Base-by-base conservation (phyloP, 495 filamentous ascomycete species). In the Xeromyces bisporus region DNA sequence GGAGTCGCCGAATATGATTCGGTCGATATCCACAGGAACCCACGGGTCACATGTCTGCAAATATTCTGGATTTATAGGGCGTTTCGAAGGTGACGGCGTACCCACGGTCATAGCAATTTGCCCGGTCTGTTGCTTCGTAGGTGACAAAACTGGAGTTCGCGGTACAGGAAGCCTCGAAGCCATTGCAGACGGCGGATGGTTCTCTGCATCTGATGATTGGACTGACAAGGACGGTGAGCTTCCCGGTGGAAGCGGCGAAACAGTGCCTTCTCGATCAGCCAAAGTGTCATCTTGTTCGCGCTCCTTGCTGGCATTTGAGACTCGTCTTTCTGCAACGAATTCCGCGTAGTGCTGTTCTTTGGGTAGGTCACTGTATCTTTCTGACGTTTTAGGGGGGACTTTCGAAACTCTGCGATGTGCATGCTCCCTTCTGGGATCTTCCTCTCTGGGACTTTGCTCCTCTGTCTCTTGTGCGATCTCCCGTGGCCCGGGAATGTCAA, bases 161-260 rank as follows among this genome's bases (percentile, higher is more conserved):
- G 46, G 53, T 46, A 39, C 43, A 28, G 64, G 58, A 2, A 62
- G 64, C 32, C 64, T 69, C 3, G 73, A 58, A 2, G 62, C 64
- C 32, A 64, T 69, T 3, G 71, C 69, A 1, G 74, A 75, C 2
- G 78, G 80, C 1, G 77, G 78, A 11, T 66, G 71, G 39, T 85
- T 85, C 44, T 85, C 80, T 1, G 75, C 78, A 52, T 85, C 74
- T n/a, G 80, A 84, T 3, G 78, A 73, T 36, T 82, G 77, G 0
- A 75, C 73, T 7, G 80, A 79, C 28, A 64, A 62, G 1, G 73
- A 74, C 3, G 71, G 71, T 5, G 20, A 21, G 6, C 42, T 47
- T 23, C 39, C 16, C 31, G 44, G 29, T 5, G 50, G 53, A 7
- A 54, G 44, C 8, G 53, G 57, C 13, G 57, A 58, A 8, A 53